Percentiles rank a stretch among this genome's conserved stretches.
Evolutionary conservation across 352 stramenopile genomes (phyloP).

Genomic region (Pythium vanterpoolii): DNA sequence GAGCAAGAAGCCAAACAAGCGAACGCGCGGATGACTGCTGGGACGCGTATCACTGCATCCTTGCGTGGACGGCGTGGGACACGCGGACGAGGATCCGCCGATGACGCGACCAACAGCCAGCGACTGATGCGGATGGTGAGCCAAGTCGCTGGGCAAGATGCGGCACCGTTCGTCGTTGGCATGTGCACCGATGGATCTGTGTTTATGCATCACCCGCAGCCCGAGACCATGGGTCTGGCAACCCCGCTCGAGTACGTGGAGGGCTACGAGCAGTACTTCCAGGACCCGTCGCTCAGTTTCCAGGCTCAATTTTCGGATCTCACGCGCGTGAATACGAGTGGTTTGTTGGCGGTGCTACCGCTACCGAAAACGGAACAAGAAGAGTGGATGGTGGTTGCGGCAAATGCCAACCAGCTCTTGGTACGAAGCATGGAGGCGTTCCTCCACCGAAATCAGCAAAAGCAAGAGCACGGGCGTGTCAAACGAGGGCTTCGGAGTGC

Average conservation of each 20-base stretch:
- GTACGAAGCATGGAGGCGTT: constrained; percentile 68
- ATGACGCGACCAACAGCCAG: constrained; percentile 40
- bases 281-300: constrained; percentile 68
- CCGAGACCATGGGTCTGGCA: constrained; percentile 46
- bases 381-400: constrained; percentile 75
- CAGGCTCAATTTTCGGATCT: constrained; percentile 77
- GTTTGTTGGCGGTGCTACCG: constrained; percentile 59
- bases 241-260: constrained; percentile 71
- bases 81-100: constrained; percentile 30
- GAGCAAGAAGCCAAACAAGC: constrained; percentile 37
- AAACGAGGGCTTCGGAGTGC: constrained; percentile 37
- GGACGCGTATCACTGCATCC: constrained; percentile 23
- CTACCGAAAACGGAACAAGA: constrained; percentile 50
- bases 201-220: constrained; percentile 59
- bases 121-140: constrained; percentile 75
- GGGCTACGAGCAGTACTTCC: constrained; percentile 82
- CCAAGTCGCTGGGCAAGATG: constrained; percentile 58
- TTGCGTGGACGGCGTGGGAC: constrained; percentile 19
- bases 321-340: constrained; percentile 69
- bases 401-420: constrained; percentile 68
- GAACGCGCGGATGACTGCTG: not conserved
- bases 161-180: constrained; percentile 63
- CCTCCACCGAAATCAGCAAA: constrained; percentile 51
- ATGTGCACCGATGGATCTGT: constrained; percentile 85
- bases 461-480: constrained; percentile 39